Evolutionary conservation across 768 basidiomycete species (phyloP).

Genomic region (Mycena haematopus): DNA sequence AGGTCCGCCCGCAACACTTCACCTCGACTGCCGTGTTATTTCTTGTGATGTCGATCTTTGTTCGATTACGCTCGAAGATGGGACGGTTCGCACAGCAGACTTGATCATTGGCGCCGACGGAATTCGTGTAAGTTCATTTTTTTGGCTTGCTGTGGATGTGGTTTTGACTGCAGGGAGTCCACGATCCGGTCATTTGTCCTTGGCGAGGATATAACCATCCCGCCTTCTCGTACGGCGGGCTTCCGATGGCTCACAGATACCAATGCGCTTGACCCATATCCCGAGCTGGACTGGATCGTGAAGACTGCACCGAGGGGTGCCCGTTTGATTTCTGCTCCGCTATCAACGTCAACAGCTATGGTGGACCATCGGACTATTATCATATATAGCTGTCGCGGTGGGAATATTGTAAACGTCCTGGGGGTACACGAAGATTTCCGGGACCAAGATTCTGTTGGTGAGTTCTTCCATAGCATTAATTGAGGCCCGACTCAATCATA

Average conservation of each 20-base stretch:
- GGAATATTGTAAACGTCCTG: slow-evolving; percentile 16
- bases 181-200: slow-evolving; percentile 18
- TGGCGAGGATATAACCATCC: slow-evolving; percentile 17
- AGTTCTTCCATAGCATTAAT: too few relatives aligned
- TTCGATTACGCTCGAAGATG: slow-evolving; percentile 10
- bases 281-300: slow-evolving; percentile 27
- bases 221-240: slow-evolving; percentile 18
- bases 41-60: slow-evolving; percentile 13
- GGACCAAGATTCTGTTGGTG: slow-evolving; percentile 18
- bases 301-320: slow-evolving; percentile 20
- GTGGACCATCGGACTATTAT: slow-evolving; percentile 21
- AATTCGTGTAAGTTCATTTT: slow-evolving; percentile 16
- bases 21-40: slow-evolving; percentile 16
- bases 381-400: slow-evolving; percentile 25
- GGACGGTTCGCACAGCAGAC: slow-evolving; percentile 1
- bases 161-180: too few relatives aligned
- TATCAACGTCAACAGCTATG: not conserved
- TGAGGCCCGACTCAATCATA: too few relatives aligned
- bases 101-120: slow-evolving; percentile 26
- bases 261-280: slow-evolving; percentile 11
- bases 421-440: slow-evolving; percentile 23
- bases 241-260: slow-evolving; percentile 24
- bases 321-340: slow-evolving; percentile 21
- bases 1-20: slow-evolving; percentile 15
- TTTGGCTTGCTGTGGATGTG: too few relatives aligned